Conservation (phyloP, 352 stramenopile genomes). For the Pythium oligandrum region DNA sequence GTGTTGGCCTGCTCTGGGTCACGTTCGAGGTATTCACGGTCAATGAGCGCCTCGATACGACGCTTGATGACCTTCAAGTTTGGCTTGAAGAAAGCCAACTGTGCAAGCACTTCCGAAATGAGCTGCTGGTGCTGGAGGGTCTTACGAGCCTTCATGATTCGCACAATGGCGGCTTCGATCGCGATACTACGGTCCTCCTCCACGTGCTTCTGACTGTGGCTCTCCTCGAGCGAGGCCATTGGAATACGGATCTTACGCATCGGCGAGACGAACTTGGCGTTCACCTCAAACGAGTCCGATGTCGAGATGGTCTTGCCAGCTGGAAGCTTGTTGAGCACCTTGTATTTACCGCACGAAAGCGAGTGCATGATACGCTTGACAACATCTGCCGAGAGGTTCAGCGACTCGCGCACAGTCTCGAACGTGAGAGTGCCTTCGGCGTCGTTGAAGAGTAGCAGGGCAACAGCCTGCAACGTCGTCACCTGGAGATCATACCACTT, state of each 20-base stretch:
- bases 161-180: constrained; percentile 99
- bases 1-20: constrained; percentile 94
- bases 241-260: constrained; percentile 98
- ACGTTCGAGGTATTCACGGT: constrained; percentile 97
- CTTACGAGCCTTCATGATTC: constrained; percentile 99
- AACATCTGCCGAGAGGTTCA: constrained; percentile 95
- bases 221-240: constrained; percentile 98
- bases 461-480: constrained; percentile 96
- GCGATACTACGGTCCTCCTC: constrained; percentile 96
- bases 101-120: constrained; percentile 96
- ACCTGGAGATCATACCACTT: constrained; percentile 98
- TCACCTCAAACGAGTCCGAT: constrained; percentile 93
- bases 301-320: constrained; percentile 93
- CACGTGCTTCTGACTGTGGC: constrained; percentile 97
- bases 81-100: constrained; percentile 98
- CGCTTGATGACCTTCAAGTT: constrained; percentile 98
- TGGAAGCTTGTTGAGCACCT: constrained; percentile 94
- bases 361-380: constrained; percentile 98
- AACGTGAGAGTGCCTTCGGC: constrained; percentile 84
- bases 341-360: constrained; percentile 98
- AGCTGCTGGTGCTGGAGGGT: constrained; percentile 97
- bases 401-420: constrained; percentile 84
- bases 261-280: constrained; percentile 92
- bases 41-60: constrained; percentile 97
- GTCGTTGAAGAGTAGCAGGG: constrained; percentile 95